phyloP scores from a whole-genome alignment of 805 yeast genomes.

The Candida pseudofarinosa region DNA sequence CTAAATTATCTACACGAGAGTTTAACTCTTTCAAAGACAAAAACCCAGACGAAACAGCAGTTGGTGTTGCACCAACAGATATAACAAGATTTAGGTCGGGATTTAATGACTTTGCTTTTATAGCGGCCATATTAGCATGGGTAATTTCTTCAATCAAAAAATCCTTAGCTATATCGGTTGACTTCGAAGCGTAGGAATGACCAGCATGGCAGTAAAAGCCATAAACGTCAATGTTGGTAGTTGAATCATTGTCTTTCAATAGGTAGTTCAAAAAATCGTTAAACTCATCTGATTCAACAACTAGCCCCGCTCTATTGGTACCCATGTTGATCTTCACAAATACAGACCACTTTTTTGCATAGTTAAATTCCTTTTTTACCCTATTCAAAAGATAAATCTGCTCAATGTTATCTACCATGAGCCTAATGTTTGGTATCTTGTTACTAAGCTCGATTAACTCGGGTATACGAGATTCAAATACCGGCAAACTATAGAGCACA shows the following conservation, averaged over 20 bases:
- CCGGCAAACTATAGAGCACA: conserved; percentile 37
- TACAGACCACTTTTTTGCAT: conserved; percentile 49
- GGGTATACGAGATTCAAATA: conserved; percentile 43
- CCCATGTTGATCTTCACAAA: conserved; percentile 72
- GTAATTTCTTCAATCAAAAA: conserved; percentile 53
- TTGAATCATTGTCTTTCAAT: conserved; percentile 18
- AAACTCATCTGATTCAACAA: conserved; percentile 30
- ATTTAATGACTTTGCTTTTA: conserved; percentile 30
- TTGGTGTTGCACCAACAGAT: conserved; percentile 83
- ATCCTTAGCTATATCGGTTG: conserved; percentile 43
- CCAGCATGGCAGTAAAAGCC: conserved; percentile 84
- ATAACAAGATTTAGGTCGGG: conserved; percentile 39
- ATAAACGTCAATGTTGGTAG: conserved; percentile 40
- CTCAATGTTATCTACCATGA: conserved; percentile 58
- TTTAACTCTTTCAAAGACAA: conserved; percentile 18
- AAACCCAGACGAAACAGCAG: conserved; percentile 55
- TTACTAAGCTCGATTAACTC: conserved; percentile 45
- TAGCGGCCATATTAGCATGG: conserved; percentile 53
- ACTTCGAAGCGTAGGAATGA: conserved; percentile 55
- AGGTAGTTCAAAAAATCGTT: conserved; percentile 27
- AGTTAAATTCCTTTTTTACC: conserved; percentile 24
- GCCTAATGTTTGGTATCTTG: conserved; percentile 41
- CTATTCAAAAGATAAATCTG: conserved; percentile 49
- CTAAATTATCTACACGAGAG: conserved; percentile 17
- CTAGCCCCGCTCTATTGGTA: conserved; percentile 62